These are phyloP conservation scores for Hymenoscyphus linearis DNA, from an alignment of 2,329 filamentous ascomycete genomes.

Conservation along the genomic window DNA sequence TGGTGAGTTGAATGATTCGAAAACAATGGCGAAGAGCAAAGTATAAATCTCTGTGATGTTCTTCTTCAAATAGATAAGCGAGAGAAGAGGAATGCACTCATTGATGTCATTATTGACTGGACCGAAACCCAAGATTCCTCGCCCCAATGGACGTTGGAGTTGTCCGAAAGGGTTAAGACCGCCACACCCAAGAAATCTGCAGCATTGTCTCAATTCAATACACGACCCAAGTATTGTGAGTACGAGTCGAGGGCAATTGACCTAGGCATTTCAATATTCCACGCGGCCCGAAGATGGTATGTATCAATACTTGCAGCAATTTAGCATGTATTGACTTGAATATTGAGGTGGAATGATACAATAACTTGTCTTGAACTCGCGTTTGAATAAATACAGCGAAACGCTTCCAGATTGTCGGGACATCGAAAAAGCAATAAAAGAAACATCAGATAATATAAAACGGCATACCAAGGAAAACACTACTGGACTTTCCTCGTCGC, in stretches of 20 bases:
- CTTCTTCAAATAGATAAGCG: neutral
- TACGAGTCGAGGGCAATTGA: neutral
- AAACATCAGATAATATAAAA: neutral
- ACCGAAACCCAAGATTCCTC: neutral
- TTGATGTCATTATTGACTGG: neutral
- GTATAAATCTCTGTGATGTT: neutral
- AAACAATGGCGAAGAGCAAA: neutral
- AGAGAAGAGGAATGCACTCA: neutral
- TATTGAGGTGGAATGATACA: neutral
- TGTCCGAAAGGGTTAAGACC: neutral
- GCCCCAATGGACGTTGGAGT: neutral
- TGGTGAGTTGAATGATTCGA: neutral
- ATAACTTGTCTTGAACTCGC: neutral
- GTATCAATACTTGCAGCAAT: neutral
- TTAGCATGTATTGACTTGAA: neutral
- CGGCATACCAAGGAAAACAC: neutral
- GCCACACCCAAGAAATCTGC: neutral
- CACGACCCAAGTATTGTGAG: neutral
- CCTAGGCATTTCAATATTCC: neutral
- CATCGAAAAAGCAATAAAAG: neutral
- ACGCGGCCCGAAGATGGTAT: neutral
- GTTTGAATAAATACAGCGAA: neutral
- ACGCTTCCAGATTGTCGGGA: neutral
- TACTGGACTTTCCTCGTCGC: slow-evolving; percentile 16
- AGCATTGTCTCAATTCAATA: neutral